Percentiles rank a stretch among this genome's conserved stretches.
Evolutionary conservation across 345 rosid species (phyloP).

Genomic region (Moringa oleifera): DNA sequence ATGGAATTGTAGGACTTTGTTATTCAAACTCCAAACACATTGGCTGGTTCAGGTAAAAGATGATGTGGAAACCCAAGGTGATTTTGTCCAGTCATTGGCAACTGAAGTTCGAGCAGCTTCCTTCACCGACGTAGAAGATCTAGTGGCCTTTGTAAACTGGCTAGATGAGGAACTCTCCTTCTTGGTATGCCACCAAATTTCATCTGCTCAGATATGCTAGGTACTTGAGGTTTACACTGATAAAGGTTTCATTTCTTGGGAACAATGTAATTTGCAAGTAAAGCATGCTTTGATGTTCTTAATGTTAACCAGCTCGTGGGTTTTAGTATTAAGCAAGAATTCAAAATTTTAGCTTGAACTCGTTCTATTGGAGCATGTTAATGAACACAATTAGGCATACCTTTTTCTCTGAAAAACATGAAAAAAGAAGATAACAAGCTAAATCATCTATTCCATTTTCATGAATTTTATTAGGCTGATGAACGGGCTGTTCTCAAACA

Average conservation of each 20-base stretch:
- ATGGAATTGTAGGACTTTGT: slow-evolving; percentile 13
- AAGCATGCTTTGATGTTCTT: neutral
- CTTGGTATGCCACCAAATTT: slow-evolving; percentile 87
- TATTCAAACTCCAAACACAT: slow-evolving; percentile 5
- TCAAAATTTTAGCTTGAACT: neutral
- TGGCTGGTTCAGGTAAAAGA: slow-evolving; percentile 73
- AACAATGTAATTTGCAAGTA: too few species aligned
- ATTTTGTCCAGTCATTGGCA: slow-evolving; percentile 90
- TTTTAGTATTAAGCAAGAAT: too few species aligned
- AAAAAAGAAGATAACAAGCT: neutral
- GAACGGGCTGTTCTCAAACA: slow-evolving; percentile 98
- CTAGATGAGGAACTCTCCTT: slow-evolving; percentile 98
- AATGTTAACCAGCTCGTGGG: too few species aligned
- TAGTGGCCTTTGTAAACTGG: slow-evolving; percentile 92
- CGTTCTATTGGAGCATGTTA: too few species aligned
- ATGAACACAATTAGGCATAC: too few species aligned
- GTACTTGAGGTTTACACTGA: too few species aligned
- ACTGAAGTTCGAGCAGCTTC: slow-evolving; percentile 85
- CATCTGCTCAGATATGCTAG: too few species aligned
- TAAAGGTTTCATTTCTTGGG: too few species aligned
- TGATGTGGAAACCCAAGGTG: slow-evolving; percentile 98
- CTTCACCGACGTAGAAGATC: slow-evolving; percentile 64
- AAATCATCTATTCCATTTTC: neutral
- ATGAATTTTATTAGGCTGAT: slow-evolving; percentile 55
- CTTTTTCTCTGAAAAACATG: too few species aligned